These are phyloP conservation scores for Vitis cinerea DNA, from an alignment of 164 flowering plant genomes.

Conservation along the genomic window DNA sequence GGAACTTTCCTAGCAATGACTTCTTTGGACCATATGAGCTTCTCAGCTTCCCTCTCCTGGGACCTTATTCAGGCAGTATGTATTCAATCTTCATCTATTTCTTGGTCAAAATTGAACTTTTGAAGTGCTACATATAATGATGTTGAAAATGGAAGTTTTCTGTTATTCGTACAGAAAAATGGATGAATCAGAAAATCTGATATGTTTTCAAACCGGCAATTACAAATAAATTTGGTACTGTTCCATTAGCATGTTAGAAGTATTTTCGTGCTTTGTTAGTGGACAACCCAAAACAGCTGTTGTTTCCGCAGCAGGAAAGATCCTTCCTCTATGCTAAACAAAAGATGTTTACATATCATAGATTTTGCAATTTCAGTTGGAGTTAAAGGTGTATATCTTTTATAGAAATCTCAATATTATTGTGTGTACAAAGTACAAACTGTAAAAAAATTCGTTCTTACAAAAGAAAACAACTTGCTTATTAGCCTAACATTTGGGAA, in stretches of 20 bases:
- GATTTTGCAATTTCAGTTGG: background rate
- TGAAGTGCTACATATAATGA: background rate
- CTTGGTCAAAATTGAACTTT: background rate
- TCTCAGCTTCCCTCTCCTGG: constrained; percentile 66
- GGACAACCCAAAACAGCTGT: too few species aligned
- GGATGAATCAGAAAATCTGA: background rate
- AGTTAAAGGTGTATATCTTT: too few species aligned
- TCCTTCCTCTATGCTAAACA: background rate
- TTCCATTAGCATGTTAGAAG: too few species aligned
- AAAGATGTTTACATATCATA: background rate
- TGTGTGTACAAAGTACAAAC: too few species aligned
- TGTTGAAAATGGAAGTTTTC: background rate
- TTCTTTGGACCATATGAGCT: constrained; percentile 84
- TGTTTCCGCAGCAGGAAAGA: too few species aligned
- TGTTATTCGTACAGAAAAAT: background rate
- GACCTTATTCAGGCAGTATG: constrained; percentile 59
- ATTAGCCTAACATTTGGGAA: too few species aligned
- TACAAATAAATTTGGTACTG: too few species aligned
- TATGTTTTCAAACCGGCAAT: background rate
- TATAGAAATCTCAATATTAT: too few species aligned
- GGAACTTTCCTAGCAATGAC: constrained; percentile 44
- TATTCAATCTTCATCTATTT: background rate
- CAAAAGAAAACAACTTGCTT: too few species aligned
- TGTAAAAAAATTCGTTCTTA: too few species aligned
- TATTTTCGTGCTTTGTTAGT: too few species aligned